Base-by-base conservation (phyloP, 2,329 filamentous ascomycete species). In the Paraphoma sp. region DNA sequence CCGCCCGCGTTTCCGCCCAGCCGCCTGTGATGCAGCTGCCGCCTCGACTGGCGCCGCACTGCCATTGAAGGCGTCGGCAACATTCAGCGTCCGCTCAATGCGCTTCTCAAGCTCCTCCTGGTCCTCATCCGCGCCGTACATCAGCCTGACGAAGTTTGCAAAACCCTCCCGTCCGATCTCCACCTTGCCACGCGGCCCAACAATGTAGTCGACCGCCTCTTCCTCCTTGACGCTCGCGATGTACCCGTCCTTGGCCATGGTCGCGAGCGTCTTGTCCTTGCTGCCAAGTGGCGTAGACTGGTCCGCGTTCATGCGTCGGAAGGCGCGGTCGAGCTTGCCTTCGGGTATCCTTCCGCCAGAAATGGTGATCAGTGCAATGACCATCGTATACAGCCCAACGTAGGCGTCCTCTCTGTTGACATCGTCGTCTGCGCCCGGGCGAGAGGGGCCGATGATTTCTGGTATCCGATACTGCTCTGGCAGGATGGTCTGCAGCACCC, bases 121-220 rank as follows among this genome's bases (percentile, higher is more conserved):
- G 18, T 69, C 63, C 16, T 71, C 68, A 6, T 71, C 86, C 17
- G 54, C 48, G 4, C 59, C 65, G 38, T 60, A 60, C 44, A 64
- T 60, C 5, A 30, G 28, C 58, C 79, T 79, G 4, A 93, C 86
- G 60, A 97, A 77, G 0, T 87, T 87, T 16, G 87, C 86, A 11
- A 95, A 89, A 0, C 90, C 91, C 48, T 87, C 84, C n/a, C 88
- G 82, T 0, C 90, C 91, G 36, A 98, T 86, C 76, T 98, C 95
- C 7, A 93, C 83, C 76, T 90, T 95, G 6, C 91, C 94, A 18
- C 95, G 85, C 6, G 92, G 89, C 1, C 95, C 95, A 12, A 97
- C 86, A 53, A 90, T 86, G 84, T 92, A 99, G 46, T 91, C 93
- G 7, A 92, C 83, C 2, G 86, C 83, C 60, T 94, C 88, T 38